Evolutionary conservation across 2,329 filamentous ascomycete species (phyloP).

Genomic region (Exophiala aquamarina): DNA sequence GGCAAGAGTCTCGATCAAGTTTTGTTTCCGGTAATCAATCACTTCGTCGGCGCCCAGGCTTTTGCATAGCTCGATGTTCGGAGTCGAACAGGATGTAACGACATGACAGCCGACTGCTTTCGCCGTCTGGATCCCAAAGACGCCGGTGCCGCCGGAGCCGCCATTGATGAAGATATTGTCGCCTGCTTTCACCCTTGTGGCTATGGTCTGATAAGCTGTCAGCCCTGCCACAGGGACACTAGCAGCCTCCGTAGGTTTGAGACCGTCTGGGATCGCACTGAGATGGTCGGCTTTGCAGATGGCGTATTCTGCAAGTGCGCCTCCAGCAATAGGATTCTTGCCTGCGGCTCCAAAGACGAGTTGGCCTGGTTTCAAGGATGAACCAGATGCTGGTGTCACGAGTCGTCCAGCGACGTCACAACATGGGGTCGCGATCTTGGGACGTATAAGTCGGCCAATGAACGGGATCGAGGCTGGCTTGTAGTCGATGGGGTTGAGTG

Average conservation of each 20-base stretch:
- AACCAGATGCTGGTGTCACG: constrained; percentile 34
- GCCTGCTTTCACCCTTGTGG: constrained; percentile 48
- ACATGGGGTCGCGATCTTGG: constrained; percentile 49
- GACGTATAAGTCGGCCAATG: constrained; percentile 40
- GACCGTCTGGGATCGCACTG: constrained; percentile 43
- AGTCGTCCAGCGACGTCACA: constrained; percentile 52
- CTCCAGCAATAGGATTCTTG: constrained; percentile 35
- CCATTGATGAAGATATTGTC: constrained; percentile 65
- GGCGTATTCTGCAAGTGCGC: constrained; percentile 46
- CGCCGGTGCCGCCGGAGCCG: constrained; percentile 63
- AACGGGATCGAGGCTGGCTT: constrained; percentile 57
- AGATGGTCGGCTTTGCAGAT: constrained; percentile 34
- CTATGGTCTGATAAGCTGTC: constrained; percentile 51
- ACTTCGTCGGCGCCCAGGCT: constrained; percentile 63
- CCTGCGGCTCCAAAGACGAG: constrained; percentile 45
- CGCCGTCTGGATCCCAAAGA: constrained; percentile 63
- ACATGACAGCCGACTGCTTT: constrained; percentile 60
- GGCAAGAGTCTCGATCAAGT: constrained; percentile 42
- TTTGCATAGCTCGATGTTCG: constrained; percentile 58
- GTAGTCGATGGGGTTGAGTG: constrained; percentile 65
- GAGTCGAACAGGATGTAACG: constrained; percentile 54
- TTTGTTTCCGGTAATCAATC: constrained; percentile 56
- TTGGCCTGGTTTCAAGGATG: constrained; percentile 39
- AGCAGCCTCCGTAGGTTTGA: constrained; percentile 43
- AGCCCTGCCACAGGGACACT: constrained; percentile 45